Conservation (phyloP, 202 grass and related monocot species). For the Schoenoplectus triqueter region DNA sequence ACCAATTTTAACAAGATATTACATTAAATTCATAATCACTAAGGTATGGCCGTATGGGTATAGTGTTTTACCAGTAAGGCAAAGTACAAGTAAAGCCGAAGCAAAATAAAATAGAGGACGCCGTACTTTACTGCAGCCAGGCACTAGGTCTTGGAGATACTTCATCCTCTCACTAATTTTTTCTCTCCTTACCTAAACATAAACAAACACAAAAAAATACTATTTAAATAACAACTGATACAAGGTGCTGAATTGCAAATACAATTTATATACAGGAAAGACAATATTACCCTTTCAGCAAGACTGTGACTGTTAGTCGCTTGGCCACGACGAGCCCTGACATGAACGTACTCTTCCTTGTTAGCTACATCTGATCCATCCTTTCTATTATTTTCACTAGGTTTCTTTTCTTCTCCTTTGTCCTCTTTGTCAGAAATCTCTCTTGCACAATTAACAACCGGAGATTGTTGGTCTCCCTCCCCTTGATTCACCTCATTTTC, state of each 20-base stretch:
- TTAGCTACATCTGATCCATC: slow-evolving; percentile 37
- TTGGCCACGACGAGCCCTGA: slow-evolving; percentile 88
- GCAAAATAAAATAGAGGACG: neutral
- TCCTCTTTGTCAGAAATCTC: slow-evolving; percentile 39
- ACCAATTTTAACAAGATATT: slow-evolving; percentile 3
- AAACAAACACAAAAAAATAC: slow-evolving; percentile 29
- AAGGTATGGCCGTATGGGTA: neutral
- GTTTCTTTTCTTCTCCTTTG: slow-evolving; percentile 44
- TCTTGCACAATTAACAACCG: slow-evolving; percentile 15
- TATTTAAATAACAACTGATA: slow-evolving; percentile 12
- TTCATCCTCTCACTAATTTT: slow-evolving; percentile 88
- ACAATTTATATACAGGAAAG: neutral
- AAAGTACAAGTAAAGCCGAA: slow-evolving; percentile 20
- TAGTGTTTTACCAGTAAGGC: neutral
- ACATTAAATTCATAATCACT: neutral
- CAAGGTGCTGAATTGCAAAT: neutral
- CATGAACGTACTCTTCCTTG: slow-evolving; percentile 80
- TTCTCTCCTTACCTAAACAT: slow-evolving; percentile 71
- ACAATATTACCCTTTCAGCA: slow-evolving; percentile 67
- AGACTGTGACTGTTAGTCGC: slow-evolving; percentile 93
- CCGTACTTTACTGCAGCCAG: slow-evolving; percentile 75
- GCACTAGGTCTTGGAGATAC: slow-evolving; percentile 86
- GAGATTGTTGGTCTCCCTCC: slow-evolving; percentile 32
- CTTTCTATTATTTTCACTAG: slow-evolving; percentile 46
- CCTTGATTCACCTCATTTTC: slow-evolving; percentile 48